Evolutionary conservation across 2,329 filamentous ascomycete species (phyloP).

Genomic region (Pseudocercospora crystallina): DNA sequence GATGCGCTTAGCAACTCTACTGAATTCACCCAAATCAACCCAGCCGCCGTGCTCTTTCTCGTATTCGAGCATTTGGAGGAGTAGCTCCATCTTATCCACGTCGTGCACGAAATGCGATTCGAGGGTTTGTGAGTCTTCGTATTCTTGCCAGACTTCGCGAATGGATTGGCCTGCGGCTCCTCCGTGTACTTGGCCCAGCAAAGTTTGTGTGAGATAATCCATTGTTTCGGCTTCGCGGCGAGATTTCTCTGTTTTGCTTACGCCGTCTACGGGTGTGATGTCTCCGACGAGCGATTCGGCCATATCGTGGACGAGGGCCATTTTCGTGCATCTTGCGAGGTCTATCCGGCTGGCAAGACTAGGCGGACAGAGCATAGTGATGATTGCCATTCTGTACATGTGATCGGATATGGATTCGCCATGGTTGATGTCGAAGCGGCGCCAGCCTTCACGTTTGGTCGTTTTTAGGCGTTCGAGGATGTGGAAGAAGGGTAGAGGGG

Average conservation of each 20-base stretch:
- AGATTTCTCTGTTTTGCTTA: slow-evolving; percentile 84
- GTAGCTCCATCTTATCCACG: slow-evolving; percentile 92
- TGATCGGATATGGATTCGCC: slow-evolving; percentile 92
- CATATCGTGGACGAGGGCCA: slow-evolving; percentile 98
- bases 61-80: slow-evolving; percentile 96
- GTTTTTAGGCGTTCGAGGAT: slow-evolving; percentile 92
- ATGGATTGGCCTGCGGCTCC: slow-evolving; percentile 70
- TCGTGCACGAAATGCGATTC: slow-evolving; percentile 93
- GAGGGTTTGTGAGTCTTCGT: slow-evolving; percentile 80
- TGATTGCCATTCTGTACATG: slow-evolving; percentile 99
- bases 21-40: slow-evolving; percentile 83
- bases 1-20: slow-evolving; percentile 72
- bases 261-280: slow-evolving; percentile 88
- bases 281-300: slow-evolving; percentile 92
- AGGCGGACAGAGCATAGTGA: slow-evolving; percentile 86
- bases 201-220: slow-evolving; percentile 75
- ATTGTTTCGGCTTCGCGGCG: slow-evolving; percentile 85
- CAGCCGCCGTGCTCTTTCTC: slow-evolving; percentile 68
- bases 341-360: slow-evolving; percentile 71
- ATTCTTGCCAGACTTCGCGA: slow-evolving; percentile 85
- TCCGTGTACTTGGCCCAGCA: slow-evolving; percentile 75
- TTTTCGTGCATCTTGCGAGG: slow-evolving; percentile 80
- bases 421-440: slow-evolving; percentile 72
- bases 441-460: slow-evolving; percentile 94
- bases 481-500: slow-evolving; percentile 90